Evolutionary conservation across 2,329 filamentous ascomycete species (phyloP).

Genomic region (Claviceps digitariae): DNA sequence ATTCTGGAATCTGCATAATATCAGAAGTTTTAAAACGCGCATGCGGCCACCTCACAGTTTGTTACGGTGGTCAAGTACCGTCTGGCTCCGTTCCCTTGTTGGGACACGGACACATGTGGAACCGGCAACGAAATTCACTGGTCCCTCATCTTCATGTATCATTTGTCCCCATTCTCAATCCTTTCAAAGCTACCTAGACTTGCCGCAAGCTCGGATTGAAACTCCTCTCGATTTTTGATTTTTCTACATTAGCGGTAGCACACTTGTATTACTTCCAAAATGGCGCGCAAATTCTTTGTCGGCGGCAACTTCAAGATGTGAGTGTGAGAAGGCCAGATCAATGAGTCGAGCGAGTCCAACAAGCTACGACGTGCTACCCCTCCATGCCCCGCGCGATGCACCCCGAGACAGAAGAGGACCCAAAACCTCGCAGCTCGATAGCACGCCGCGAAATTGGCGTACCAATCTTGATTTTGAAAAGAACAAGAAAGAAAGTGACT

Average conservation of each 20-base stretch:
- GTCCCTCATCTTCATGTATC: not conserved
- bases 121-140: not conserved
- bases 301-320: conserved; percentile 99
- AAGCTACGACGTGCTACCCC: conserved; percentile 11
- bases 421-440: conserved; percentile 16
- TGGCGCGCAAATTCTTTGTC: conserved; percentile 94
- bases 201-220: not conserved
- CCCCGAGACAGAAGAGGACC: conserved; percentile 8
- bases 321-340: conserved; percentile 19
- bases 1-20: no score
- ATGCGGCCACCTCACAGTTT: not conserved
- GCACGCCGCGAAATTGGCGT: not conserved
- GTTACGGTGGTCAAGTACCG: not conserved
- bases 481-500: not conserved
- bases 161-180: not conserved
- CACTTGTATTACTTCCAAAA: conserved; percentile 22
- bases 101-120: not conserved
- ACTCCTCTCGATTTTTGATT: not conserved
- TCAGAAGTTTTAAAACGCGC: no score
- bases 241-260: not conserved
- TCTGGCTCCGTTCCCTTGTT: not conserved
- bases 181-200: not conserved
- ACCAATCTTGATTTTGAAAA: not conserved
- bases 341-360: not conserved
- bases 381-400: conserved; percentile 10